A percentile compares a stretch with the other conserved stretches of the same genome.
Conservation (phyloP, 73 alveolate genomes). For the Paramecium biaurelia region DNA sequence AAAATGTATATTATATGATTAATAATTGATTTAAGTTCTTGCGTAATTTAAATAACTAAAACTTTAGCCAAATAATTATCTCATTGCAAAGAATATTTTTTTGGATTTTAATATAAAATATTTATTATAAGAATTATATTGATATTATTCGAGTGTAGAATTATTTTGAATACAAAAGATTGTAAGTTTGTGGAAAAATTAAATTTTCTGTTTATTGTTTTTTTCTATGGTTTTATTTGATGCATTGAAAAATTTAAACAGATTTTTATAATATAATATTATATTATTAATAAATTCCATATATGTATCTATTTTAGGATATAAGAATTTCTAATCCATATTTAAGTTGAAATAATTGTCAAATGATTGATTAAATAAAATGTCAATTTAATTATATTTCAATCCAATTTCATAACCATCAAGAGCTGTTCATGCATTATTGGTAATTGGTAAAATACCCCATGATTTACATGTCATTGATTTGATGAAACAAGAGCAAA, state of each 20-base stretch:
- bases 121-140: neutral
- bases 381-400: constrained; percentile 19
- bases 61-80: neutral
- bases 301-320: neutral
- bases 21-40: neutral
- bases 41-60: neutral
- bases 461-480: neutral
- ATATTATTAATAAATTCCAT: neutral
- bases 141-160: neutral
- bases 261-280: neutral
- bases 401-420: constrained; percentile 37
- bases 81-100: neutral
- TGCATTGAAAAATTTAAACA: neutral
- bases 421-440: constrained; percentile 1
- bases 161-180: neutral
- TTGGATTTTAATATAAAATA: neutral
- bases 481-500: constrained; percentile 10
- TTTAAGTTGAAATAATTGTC: neutral
- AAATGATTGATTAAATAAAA: neutral
- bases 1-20: neutral
- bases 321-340: neutral
- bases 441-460: neutral
- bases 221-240: neutral
- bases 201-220: no score
- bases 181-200: no score